Percentiles rank a stretch among this genome's conserved stretches.
phyloP scores from a whole-genome alignment of 1,139 yeast genomes.

The Zygoascus meyerae region DNA sequence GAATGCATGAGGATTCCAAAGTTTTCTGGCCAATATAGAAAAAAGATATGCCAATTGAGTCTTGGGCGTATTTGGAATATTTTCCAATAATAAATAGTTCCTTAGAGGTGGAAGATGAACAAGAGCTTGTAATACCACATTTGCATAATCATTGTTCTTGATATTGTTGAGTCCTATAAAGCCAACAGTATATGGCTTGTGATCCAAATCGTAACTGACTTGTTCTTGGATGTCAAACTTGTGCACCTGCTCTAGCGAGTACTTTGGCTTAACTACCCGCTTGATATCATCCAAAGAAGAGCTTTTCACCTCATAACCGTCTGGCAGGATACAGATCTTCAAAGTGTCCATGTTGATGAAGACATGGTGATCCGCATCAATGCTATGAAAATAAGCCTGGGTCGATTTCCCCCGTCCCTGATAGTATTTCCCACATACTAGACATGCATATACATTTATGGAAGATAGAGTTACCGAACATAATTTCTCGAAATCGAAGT shows the following conservation, averaged over 20 bases:
- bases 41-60: slow-evolving; percentile 34
- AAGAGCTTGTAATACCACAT: slow-evolving; percentile 52
- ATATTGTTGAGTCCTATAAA: slow-evolving; percentile 58
- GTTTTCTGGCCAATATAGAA: slow-evolving; percentile 46
- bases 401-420: slow-evolving; percentile 61
- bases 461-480: slow-evolving; percentile 60
- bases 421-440: slow-evolving; percentile 67
- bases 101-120: slow-evolving; percentile 51
- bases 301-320: slow-evolving; percentile 42
- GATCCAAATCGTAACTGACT: slow-evolving; percentile 31
- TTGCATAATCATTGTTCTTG: slow-evolving; percentile 47
- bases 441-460: slow-evolving; percentile 62
- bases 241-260: slow-evolving; percentile 34
- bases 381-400: slow-evolving; percentile 63
- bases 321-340: slow-evolving; percentile 57
- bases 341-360: slow-evolving; percentile 50
- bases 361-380: slow-evolving; percentile 57
- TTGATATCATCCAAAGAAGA: slow-evolving; percentile 47
- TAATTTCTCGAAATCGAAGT: slow-evolving; percentile 64
- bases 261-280: slow-evolving; percentile 49
- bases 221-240: slow-evolving; percentile 28
- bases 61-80: slow-evolving; percentile 15
- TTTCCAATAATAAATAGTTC: slow-evolving; percentile 42
- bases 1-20: slow-evolving; percentile 60
- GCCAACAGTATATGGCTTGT: slow-evolving; percentile 51